Conservation (phyloP, 2,329 filamentous ascomycete genomes). For the Sphaerulina musiva region DNA sequence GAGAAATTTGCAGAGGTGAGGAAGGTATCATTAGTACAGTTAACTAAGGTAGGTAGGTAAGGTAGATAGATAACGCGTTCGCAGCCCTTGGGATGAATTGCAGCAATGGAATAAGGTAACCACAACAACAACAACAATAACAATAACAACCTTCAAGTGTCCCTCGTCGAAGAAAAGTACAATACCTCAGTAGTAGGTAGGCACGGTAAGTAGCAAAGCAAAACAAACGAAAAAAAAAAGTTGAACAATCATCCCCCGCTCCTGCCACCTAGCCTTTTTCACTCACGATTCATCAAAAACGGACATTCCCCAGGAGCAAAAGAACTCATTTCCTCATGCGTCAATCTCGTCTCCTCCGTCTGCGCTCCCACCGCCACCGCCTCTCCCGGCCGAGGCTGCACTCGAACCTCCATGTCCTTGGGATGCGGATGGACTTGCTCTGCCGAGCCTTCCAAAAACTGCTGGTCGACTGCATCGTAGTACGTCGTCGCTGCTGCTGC, state of each 20-base stretch:
- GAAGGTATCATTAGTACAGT: no score
- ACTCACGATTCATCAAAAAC: constrained; percentile 37
- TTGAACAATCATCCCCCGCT: background rate
- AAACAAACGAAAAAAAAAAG: no score
- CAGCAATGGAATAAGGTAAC: no score
- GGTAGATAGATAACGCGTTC: no score
- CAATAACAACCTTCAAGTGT: no score
- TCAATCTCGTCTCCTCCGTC: constrained; percentile 32
- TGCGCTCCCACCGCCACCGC: constrained; percentile 32
- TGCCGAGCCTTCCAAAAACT: constrained; percentile 25
- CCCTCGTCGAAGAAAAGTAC: no score
- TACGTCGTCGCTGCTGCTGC: background rate
- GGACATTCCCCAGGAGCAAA: constrained; percentile 31
- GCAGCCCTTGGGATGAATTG: no score
- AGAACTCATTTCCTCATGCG: constrained; percentile 36
- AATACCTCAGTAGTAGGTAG: no score
- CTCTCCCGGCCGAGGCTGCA: constrained; percentile 32
- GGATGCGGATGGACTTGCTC: constrained; percentile 33
- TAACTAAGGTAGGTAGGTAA: no score
- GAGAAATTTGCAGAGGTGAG: no score
- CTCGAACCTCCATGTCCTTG: constrained; percentile 30
- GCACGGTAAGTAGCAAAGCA: no score
- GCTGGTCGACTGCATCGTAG: constrained; percentile 29
- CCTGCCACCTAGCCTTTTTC: background rate
- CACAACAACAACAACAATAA: no score